Evolutionary conservation across 768 basidiomycete species (phyloP).

Genomic region (Suillus bovinus): DNA sequence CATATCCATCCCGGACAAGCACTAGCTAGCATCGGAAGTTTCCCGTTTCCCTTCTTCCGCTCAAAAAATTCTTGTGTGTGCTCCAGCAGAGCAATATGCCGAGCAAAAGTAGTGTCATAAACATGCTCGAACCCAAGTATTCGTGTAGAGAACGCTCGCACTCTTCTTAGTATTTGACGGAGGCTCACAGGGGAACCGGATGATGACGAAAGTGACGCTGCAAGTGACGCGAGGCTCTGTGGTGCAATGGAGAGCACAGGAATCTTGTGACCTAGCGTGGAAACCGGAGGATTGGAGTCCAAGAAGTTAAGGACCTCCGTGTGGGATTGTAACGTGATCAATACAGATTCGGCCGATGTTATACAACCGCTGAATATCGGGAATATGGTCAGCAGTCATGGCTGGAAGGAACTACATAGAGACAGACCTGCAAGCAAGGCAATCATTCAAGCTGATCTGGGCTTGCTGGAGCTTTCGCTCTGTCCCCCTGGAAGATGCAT

Average conservation of each 20-base stretch:
- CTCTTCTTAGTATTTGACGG: conserved; percentile 63
- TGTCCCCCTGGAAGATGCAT: conserved; percentile 23
- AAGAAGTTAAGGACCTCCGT: conserved; percentile 87
- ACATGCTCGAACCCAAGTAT: conserved; percentile 78
- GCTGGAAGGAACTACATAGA: not conserved
- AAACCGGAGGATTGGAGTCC: conserved; percentile 47
- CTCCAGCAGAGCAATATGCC: conserved; percentile 82
- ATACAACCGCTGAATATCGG: conserved; percentile 80
- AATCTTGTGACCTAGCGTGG: conserved; percentile 44
- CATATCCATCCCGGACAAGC: conserved; percentile 99
- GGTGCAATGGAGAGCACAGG: conserved; percentile 89
- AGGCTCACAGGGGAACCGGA: conserved; percentile 48
- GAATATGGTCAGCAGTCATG: conserved; percentile 1
- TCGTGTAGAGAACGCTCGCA: conserved; percentile 66
- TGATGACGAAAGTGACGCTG: conserved; percentile 55
- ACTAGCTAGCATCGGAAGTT: conserved; percentile 89
- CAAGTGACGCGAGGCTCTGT: conserved; percentile 81
- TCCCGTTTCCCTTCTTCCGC: conserved; percentile 45
- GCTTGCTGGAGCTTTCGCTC: conserved; percentile 82
- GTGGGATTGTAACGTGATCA: conserved; percentile 96
- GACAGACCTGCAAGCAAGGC: conserved; percentile 93
- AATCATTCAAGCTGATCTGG: conserved; percentile 95
- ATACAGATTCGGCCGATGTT: conserved; percentile 95
- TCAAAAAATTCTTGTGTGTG: conserved; percentile 82
- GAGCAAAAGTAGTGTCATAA: conserved; percentile 93